Evolutionary conservation across 2,329 filamentous ascomycete species (phyloP).

Genomic region (Trichoderma sp.): DNA sequence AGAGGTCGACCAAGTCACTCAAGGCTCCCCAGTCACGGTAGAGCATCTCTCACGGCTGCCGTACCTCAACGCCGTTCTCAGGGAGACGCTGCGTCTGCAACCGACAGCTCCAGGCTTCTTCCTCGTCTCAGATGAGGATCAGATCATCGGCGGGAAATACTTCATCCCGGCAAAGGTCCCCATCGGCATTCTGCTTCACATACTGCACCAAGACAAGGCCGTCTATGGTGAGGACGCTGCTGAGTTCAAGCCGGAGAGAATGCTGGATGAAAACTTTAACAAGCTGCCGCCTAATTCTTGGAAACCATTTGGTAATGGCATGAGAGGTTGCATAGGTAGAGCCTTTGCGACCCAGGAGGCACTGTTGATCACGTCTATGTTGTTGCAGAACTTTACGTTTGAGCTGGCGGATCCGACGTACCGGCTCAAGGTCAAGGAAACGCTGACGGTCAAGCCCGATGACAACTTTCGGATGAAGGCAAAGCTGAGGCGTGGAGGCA

Average conservation of each 20-base stretch:
- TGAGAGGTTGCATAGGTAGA: conserved; percentile 55
- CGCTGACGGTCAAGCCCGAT: conserved; percentile 61
- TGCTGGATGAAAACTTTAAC: conserved; percentile 58
- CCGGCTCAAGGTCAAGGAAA: conserved; percentile 53
- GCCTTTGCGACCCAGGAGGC: conserved; percentile 59
- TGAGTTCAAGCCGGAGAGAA: conserved; percentile 62
- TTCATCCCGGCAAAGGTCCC: conserved; percentile 48
- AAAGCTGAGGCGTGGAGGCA: conserved; percentile 49
- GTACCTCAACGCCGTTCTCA: conserved; percentile 64
- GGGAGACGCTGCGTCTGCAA: conserved; percentile 51
- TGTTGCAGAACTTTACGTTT: conserved; percentile 71
- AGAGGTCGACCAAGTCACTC: conserved; percentile 64
- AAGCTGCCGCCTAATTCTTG: conserved; percentile 44
- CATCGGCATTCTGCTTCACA: conserved; percentile 50
- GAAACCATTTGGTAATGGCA: conserved; percentile 59
- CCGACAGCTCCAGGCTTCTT: conserved; percentile 37
- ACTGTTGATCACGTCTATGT: conserved; percentile 48
- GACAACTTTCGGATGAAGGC: conserved; percentile 62
- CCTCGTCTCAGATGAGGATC: conserved; percentile 44
- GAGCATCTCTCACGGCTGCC: conserved; percentile 63
- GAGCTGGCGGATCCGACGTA: conserved; percentile 61
- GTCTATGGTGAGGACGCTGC: conserved; percentile 60
- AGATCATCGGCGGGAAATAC: conserved; percentile 58
- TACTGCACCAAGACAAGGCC: conserved; percentile 56
- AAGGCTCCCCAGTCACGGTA: conserved; percentile 55